Evolutionary conservation across 106 monocot genomes (phyloP).

Genomic region (Apostasia ramifera): DNA sequence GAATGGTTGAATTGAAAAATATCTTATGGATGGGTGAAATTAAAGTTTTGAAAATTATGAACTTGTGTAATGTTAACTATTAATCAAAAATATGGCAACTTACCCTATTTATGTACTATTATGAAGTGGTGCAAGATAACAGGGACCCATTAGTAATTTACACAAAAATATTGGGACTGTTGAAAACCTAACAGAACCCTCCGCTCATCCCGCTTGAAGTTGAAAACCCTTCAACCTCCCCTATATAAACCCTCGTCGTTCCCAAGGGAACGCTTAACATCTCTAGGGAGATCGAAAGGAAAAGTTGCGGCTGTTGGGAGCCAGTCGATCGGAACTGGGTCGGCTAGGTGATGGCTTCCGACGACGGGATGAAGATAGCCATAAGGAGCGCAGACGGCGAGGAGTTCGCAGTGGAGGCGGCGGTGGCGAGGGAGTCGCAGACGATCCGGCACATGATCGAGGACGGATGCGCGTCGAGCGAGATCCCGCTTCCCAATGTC

Average conservation of each 20-base stretch:
- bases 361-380: constrained; percentile 3
- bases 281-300: neutral
- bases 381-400: constrained; percentile 15
- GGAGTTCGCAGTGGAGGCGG: constrained; percentile 12
- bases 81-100: no score
- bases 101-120: no score
- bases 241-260: neutral
- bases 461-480: constrained; percentile 10
- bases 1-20: no score
- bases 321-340: neutral
- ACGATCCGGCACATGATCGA: constrained; percentile 17
- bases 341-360: neutral
- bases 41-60: no score
- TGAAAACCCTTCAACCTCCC: no score
- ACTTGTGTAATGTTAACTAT: no score
- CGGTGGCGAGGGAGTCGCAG: constrained; percentile 12
- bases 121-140: no score
- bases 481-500: constrained; percentile 14
- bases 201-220: no score
- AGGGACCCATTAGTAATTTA: no score
- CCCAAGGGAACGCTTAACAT: neutral
- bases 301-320: neutral
- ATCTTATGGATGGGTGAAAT: no score
- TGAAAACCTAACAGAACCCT: no score
- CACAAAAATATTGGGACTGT: no score